Base-by-base conservation (phyloP, 2,329 filamentous ascomycete species). In the Colletotrichum magnum region DNA sequence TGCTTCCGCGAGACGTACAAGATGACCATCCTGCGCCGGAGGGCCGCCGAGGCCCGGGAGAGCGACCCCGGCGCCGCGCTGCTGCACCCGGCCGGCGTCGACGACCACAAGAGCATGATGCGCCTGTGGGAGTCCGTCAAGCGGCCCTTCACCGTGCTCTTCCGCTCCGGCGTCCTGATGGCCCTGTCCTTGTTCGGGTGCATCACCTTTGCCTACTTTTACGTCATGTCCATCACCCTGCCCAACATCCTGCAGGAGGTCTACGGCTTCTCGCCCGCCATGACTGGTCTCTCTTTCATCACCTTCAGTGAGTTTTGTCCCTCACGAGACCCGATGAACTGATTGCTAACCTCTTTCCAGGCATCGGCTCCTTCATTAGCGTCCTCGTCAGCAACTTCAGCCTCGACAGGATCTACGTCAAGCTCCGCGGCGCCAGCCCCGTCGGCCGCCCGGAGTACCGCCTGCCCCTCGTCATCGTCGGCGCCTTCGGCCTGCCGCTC, bases 1-100 rank as follows among this genome's bases (percentile, higher is more conserved):
- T 84, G 79, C 73, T 89, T 88, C 73, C 78, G 83, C 6, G 90
- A 92, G 79, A 92, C 90, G 13, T 92, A 91, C 77, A 86, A 85
- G 73, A 82, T 89, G 48, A 79, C 83, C 1, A 88, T 91, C 53
- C 77, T 91, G 50, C 77, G 82, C 51, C 79, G 80, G 3, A 78
- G 83, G 59, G 85, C 79, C 6, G 76, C 75, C 21, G 74, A 74
- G 51, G 68, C 79, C 65, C 75, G 32, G 32, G 32, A 77, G 21
- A 52, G 52, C 5, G 79, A 79, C 57, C 78, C 77, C 2, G 78
- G 77, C 1, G 56, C 56, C 13, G 39, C 62, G n/a, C 36, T 69
- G 24, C 36, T 69, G 10, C 66, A 57, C 39, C 62, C 66, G 18
- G 66, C 66, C 26, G 56, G 50, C 10, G 62, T 69, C 2, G 67